phyloP scores from a whole-genome alignment of 2,329 filamentous ascomycete genomes.

The Xylariaceae sp. region DNA sequence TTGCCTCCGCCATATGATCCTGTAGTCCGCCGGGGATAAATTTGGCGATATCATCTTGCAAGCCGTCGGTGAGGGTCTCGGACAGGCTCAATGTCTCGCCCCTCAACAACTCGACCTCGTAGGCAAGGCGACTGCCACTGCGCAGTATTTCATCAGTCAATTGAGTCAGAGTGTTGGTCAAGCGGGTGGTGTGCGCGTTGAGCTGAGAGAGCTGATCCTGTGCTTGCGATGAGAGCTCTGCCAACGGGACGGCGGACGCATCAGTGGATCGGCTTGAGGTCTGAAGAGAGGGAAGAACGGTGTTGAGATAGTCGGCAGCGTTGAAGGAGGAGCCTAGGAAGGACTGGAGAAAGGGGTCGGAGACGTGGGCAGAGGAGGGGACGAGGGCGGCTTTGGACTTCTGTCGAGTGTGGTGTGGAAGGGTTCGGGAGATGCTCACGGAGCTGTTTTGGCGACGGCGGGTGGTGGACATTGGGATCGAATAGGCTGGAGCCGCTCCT shows the following conservation, averaged over 20 bases:
- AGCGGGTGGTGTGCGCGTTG: slow-evolving; percentile 79
- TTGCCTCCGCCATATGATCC: slow-evolving; percentile 27
- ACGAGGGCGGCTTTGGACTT: slow-evolving; percentile 39
- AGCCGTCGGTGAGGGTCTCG: slow-evolving; percentile 70
- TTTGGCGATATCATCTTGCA: slow-evolving; percentile 68
- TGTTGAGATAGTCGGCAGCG: slow-evolving; percentile 80
- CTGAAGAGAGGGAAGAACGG: slow-evolving; percentile 67
- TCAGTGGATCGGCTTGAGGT: slow-evolving; percentile 22
- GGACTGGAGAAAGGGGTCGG: slow-evolving; percentile 69
- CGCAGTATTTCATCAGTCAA: slow-evolving; percentile 93
- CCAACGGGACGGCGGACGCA: slow-evolving; percentile 54
- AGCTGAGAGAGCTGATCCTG: slow-evolving; percentile 84
- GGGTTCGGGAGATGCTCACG: slow-evolving; percentile 31
- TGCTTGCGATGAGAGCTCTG: slow-evolving; percentile 76
- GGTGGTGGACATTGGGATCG: slow-evolving; percentile 29
- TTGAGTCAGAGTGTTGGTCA: slow-evolving; percentile 79
- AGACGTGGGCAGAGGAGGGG: slow-evolving; percentile 60
- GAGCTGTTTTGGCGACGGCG: slow-evolving; percentile 50
- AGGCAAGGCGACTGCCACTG: slow-evolving; percentile 82
- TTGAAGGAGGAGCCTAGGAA: slow-evolving; percentile 80
- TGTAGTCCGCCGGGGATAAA: slow-evolving; percentile 61
- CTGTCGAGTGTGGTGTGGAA: slow-evolving; percentile 43
- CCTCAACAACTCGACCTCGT: slow-evolving; percentile 90
- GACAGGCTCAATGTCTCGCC: slow-evolving; percentile 81
- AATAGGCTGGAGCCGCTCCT: too few relatives aligned